Percentiles rank a stretch among this genome's conserved stretches.
Evolutionary conservation across 148 eudicot species (phyloP).

Genomic region (Rhododendron williamsianum): DNA sequence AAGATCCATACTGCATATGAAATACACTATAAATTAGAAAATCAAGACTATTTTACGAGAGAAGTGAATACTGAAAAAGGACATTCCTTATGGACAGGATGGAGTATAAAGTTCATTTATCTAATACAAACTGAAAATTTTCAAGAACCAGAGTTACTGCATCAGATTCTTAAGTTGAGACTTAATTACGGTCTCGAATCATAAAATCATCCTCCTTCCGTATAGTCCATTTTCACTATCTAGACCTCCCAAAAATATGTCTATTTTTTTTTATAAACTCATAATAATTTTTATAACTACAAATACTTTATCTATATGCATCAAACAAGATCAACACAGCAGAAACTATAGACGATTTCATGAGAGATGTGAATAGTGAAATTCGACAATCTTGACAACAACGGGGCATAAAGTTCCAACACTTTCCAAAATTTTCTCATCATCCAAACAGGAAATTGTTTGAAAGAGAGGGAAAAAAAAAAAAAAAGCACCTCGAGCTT

Average conservation of each 20-base stretch:
- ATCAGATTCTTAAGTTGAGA: not conserved
- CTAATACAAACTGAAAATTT: not conserved
- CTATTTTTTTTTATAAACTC: not conserved
- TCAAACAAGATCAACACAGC: not conserved
- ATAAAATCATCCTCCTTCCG: not conserved
- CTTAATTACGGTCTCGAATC: not conserved
- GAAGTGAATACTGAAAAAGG: not conserved
- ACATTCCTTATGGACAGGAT: not conserved
- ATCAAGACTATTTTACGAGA: not conserved
- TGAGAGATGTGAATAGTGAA: not conserved
- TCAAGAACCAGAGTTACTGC: not conserved
- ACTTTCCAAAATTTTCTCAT: not conserved
- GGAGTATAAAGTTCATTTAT: not conserved
- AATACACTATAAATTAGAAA: too few species aligned
- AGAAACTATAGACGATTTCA: not conserved
- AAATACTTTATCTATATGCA: not conserved
- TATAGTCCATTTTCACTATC: not conserved
- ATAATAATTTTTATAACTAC: too few species aligned
- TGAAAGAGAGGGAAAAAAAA: not conserved
- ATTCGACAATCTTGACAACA: not conserved
- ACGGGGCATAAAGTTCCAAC: not conserved
- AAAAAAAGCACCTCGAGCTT: constrained; percentile 24
- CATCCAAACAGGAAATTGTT: not conserved
- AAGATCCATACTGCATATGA: not conserved
- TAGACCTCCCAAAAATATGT: not conserved